Evolutionary conservation across 306 rosid genomes (phyloP), one percentile per base, ranked within the genome.

Genomic region (Lathyrus tuberosus): DNA sequence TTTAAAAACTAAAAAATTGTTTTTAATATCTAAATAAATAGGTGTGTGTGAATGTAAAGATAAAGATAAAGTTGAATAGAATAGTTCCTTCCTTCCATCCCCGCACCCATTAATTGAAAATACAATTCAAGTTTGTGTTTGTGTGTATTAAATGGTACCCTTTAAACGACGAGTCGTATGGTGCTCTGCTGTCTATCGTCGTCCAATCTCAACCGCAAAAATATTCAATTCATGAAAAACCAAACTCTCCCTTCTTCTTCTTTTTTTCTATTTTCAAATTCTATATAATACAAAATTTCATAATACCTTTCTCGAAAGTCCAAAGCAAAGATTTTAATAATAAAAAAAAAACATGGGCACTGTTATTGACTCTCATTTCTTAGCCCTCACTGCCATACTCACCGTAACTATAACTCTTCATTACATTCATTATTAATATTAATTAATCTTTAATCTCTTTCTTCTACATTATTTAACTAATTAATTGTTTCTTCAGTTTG

Each of bases 361-460:
- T 53, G 89, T 87, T 5, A 69, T 94, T 64, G 96, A 94, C 61
- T 87, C 96, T 67, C 96, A 89, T 78, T 91, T 94, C 82, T 78
- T 94, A 71, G 89, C 81, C 17, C 83, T 91, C 77, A 91, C 99
- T 2, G 99, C 96, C 76, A 76, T 89, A 38, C 86, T 91, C 69
- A 94, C 99, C 30, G 99, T 94, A 80, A 74, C 15, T 26, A 64
- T 9, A 42, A 5, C 26, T 33, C 40, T 20, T 20, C 22, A 20
- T 20, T 7, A 30, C 52, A 3, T 79, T 3, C 40, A 22, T 12
- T 4, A 1, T 46, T 46, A 14, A 13, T 20, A 5, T n/a, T 37
- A 2, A 2, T 10, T 16, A 2, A 12, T 47, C 0, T 2, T 10
- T 16, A 2, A 12, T 47, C 0, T 2, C 5, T 43, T 8, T 22